A percentile compares a stretch with the other conserved stretches of the same genome.
Evolutionary conservation across 331 rosid species (phyloP).

Genomic region (Erythrophleum ivorense): DNA sequence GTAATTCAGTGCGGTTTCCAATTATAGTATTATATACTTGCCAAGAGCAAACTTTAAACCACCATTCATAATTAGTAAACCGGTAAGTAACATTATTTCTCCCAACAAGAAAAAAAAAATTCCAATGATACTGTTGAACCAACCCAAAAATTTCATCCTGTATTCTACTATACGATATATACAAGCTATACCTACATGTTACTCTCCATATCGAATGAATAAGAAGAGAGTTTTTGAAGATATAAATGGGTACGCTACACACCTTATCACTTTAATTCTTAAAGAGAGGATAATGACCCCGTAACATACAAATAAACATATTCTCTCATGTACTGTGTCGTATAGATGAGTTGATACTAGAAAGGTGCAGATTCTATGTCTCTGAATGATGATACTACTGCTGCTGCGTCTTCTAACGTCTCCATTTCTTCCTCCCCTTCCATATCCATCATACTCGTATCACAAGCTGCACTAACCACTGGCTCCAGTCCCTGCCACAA

Average conservation of each 20-base stretch:
- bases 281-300: too few relatives aligned
- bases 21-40: background rate
- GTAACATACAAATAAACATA: too few relatives aligned
- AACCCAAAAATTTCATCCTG: background rate
- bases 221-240: too few relatives aligned
- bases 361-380: constrained; percentile 39
- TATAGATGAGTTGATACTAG: background rate
- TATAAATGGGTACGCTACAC: too few relatives aligned
- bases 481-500: constrained; percentile 34
- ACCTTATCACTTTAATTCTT: too few relatives aligned
- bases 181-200: background rate
- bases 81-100: too few relatives aligned
- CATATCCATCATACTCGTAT: background rate
- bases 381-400: background rate
- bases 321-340: background rate
- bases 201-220: too few relatives aligned
- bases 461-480: background rate
- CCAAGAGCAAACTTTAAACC: background rate
- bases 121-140: background rate
- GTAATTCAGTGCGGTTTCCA: too few relatives aligned
- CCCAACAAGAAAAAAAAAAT: too few relatives aligned
- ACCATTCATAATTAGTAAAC: too few relatives aligned
- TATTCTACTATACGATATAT: background rate
- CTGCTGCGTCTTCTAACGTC: background rate
- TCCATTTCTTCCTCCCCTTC: background rate